A percentile compares a stretch with the other conserved stretches of the same genome.
phyloP scores from a whole-genome alignment of 1,284 basidiomycete species.

The Entoloma clypeatum region DNA sequence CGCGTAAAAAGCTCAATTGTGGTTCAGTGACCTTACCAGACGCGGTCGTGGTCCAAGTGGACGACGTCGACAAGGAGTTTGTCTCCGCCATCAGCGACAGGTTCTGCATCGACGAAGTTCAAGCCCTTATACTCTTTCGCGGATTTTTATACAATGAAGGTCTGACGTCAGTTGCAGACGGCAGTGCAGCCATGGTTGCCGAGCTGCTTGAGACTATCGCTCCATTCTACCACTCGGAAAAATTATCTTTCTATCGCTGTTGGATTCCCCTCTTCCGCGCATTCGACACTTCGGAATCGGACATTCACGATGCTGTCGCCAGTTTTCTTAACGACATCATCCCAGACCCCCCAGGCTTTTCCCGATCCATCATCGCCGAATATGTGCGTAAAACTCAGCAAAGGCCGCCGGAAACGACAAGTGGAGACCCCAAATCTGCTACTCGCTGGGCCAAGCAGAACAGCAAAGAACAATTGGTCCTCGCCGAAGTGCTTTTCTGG shows the following conservation, averaged over 20 bases:
- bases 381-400: conserved; percentile 54
- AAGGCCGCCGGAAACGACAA: conserved; percentile 48
- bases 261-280: conserved; percentile 70
- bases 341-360: conserved; percentile 57
- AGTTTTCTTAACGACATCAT: conserved; percentile 58
- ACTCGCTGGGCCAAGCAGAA: conserved; percentile 79
- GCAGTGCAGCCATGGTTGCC: conserved; percentile 46
- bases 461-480: conserved; percentile 71
- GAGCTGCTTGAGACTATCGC: conserved; percentile 70
- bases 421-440: conserved; percentile 55
- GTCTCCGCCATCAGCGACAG: conserved; percentile 64
- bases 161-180: conserved; percentile 48
- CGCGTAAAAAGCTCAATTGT: conserved; percentile 60
- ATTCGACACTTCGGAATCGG: conserved; percentile 51
- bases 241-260: conserved; percentile 63
- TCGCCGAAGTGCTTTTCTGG: conserved; percentile 84
- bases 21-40: conserved; percentile 65
- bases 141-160: conserved; percentile 81
- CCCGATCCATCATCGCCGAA: conserved; percentile 51
- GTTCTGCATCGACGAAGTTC: conserved; percentile 74
- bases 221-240: conserved; percentile 78
- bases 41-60: conserved; percentile 56
- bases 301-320: conserved; percentile 51
- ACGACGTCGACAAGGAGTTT: conserved; percentile 65
- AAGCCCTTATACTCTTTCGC: conserved; percentile 66